Conservation (phyloP, 108 stramenopile species). For the Cyclotella choctawhatcheeana region DNA sequence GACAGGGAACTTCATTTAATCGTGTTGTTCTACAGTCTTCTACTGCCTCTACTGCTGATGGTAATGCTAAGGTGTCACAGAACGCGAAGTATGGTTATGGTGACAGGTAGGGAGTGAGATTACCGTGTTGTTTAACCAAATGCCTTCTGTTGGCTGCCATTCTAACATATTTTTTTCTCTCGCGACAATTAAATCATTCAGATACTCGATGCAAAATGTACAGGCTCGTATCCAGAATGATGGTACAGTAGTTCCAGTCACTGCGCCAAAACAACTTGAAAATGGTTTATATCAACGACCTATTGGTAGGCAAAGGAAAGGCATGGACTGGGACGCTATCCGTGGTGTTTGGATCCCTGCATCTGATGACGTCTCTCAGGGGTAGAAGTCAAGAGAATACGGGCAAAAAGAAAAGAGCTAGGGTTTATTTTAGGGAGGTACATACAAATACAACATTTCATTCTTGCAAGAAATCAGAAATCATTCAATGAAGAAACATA, state of each 20-base stretch:
- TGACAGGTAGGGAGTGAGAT: conserved; percentile 4
- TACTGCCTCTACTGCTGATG: background rate
- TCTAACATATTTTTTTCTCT: background rate
- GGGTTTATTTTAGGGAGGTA: background rate
- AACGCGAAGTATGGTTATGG: conserved; percentile 31
- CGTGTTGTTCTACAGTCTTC: conserved; percentile 8
- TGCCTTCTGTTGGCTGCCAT: no score
- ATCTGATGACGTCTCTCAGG: background rate
- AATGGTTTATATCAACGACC: conserved; percentile 76
- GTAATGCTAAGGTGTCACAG: conserved; percentile 19
- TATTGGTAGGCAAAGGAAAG: conserved; percentile 75
- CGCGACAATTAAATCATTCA: conserved; percentile 12
- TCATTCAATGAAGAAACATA: no score
- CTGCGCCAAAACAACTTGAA: conserved; percentile 63
- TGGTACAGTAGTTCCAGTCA: conserved; percentile 75
- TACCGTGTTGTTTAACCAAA: background rate
- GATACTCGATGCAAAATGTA: conserved; percentile 71
- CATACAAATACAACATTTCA: background rate
- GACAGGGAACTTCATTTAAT: conserved; percentile 2
- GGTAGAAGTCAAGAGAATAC: no score
- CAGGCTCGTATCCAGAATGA: conserved; percentile 63
- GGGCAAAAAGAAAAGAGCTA: no score
- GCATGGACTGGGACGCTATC: conserved; percentile 85
- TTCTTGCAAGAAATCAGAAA: background rate
- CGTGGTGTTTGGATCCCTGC: conserved; percentile 76